Evolutionary conservation across 169 alveolate species (phyloP).

Genomic region (Besnoitia besnoiti): DNA sequence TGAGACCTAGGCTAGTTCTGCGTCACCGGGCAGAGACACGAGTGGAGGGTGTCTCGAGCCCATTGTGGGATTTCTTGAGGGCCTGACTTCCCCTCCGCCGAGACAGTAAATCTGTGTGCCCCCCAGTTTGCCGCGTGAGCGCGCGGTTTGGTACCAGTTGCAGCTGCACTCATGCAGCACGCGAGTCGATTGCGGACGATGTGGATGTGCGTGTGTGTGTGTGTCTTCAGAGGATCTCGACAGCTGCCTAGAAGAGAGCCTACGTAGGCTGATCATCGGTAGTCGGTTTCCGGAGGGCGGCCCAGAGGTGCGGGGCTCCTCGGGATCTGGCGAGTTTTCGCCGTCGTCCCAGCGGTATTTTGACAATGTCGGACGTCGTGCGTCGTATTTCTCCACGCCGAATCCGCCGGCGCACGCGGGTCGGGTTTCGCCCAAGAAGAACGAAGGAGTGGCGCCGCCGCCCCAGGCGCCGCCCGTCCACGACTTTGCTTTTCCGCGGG

Average conservation of each 20-base stretch:
- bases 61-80: too few species aligned
- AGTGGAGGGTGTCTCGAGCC: too few species aligned
- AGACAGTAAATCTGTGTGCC: too few species aligned
- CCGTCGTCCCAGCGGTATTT: background rate
- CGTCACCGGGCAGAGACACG: too few species aligned
- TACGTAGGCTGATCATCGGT: background rate
- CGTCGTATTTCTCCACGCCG: background rate
- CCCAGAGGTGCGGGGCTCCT: background rate
- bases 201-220: background rate
- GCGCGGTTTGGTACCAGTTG: too few species aligned
- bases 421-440: background rate
- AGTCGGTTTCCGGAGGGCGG: background rate
- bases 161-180: too few species aligned
- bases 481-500: background rate
- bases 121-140: too few species aligned
- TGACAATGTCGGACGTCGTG: background rate
- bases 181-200: too few species aligned
- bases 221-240: background rate
- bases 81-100: too few species aligned
- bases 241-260: background rate
- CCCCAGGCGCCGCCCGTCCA: background rate
- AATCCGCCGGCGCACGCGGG: background rate
- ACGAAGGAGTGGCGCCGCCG: too few species aligned
- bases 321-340: background rate
- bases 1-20: too few species aligned